These are phyloP conservation scores for Anisodus acutangulus DNA, from an alignment of 257 asterid species.

Conservation along the genomic window DNA sequence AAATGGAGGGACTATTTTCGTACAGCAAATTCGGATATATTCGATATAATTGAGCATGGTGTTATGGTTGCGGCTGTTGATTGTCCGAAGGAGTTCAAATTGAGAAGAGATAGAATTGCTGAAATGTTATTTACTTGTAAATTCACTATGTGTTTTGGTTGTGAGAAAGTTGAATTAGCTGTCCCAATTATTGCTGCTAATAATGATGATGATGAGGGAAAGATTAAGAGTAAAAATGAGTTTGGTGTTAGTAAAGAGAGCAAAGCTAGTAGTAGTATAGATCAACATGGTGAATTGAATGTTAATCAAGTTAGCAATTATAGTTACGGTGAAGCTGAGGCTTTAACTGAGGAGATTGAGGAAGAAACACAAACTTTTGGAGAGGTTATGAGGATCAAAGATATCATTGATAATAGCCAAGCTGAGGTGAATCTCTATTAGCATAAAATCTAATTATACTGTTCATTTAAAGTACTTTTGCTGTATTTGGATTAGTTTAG, in stretches of 20 bases:
- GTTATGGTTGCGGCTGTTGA: constrained; percentile 83
- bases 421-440: constrained; percentile 60
- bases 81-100: constrained; percentile 75
- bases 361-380: constrained; percentile 60
- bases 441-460: background rate
- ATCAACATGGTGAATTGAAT: constrained; percentile 52
- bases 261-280: constrained; percentile 54
- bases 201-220: constrained; percentile 37
- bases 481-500: background rate
- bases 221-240: constrained; percentile 47
- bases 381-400: constrained; percentile 85
- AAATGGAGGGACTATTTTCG: constrained; percentile 90
- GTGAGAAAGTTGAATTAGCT: constrained; percentile 65
- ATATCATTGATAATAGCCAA: constrained; percentile 57
- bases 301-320: constrained; percentile 50
- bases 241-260: constrained; percentile 65
- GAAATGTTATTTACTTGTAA: constrained; percentile 83
- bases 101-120: constrained; percentile 85
- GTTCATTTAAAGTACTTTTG: background rate
- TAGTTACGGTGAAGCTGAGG: constrained; percentile 83
- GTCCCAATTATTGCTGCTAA: constrained; percentile 49
- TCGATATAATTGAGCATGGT: constrained; percentile 69
- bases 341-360: constrained; percentile 86
- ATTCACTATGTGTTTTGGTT: constrained; percentile 69
- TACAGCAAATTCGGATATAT: constrained; percentile 74